Base-by-base conservation (phyloP, 2,329 filamentous ascomycete species). In the Phaeosphaeriaceae sp. region DNA sequence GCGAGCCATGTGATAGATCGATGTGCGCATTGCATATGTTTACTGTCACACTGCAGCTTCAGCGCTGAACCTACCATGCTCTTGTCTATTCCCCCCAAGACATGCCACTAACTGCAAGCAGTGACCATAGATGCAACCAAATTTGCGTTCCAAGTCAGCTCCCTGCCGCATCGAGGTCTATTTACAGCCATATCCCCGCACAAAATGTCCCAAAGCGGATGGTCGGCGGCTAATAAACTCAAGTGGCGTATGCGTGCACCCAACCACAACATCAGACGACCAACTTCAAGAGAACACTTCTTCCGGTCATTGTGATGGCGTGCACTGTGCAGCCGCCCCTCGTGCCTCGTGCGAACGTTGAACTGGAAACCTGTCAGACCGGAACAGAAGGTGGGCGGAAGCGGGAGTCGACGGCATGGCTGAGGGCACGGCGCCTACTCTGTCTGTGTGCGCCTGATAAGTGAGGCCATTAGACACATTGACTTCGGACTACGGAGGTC, bases 31-130 rank as follows among this genome's bases (percentile, higher is more conserved):
- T 70, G 67, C 66, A 67, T 63, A 49, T 37, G 43, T 46, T 42
- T 54, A 52, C 60, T 52, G 64, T 71, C 68, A 72, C 68, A 63
- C 60, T 67, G 68, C 68, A 66, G 62, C 49, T n/a, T n/a, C n/a
- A n/a, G n/a, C n/a, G n/a, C n/a, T n/a, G n/a, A n/a, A n/a, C n/a
- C n/a, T n/a, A n/a, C n/a, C n/a, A n/a, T n/a, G n/a, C n/a, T n/a
- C n/a, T n/a, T n/a, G n/a, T n/a, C n/a, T n/a, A n/a, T n/a, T n/a
- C n/a, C n/a, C n/a, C n/a, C n/a, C n/a, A n/a, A n/a, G n/a, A n/a
- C n/a, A n/a, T n/a, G n/a, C n/a, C n/a, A 54, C 45, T 54, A 48
- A 52, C 41, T 49, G 48, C 33, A 40, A 45, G 48, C 43, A 43
- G 58, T 42, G 42, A 58, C 44, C 52, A 47, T 52, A 16, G 48